phyloP scores from a whole-genome alignment of 2,329 filamentous ascomycete species.

The Sporothrix euskadiensis region DNA sequence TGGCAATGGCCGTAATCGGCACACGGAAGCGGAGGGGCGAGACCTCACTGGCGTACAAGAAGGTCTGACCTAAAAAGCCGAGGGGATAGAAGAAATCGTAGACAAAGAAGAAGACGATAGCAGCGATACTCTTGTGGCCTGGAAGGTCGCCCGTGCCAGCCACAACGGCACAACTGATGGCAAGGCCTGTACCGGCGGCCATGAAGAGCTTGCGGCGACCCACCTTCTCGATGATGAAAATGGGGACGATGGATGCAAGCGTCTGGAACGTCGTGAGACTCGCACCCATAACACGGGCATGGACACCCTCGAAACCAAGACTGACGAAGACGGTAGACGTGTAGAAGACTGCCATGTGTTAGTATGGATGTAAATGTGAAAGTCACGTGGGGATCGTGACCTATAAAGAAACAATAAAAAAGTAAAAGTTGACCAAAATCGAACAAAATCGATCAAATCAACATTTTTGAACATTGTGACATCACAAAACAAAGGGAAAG shows the following conservation, averaged over 20 bases:
- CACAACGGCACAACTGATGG: constrained; percentile 25
- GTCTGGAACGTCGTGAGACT: constrained; percentile 59
- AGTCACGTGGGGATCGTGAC: not conserved
- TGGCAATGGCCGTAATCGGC: constrained; percentile 22
- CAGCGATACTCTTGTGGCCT: constrained; percentile 25
- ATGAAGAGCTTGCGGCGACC: constrained; percentile 55
- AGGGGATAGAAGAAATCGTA: constrained; percentile 45
- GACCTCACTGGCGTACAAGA: constrained; percentile 33
- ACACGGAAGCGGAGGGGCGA: constrained; percentile 28
- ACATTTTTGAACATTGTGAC: not conserved
- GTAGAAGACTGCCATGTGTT: constrained; percentile 41
- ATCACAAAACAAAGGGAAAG: not conserved
- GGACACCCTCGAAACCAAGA: constrained; percentile 42
- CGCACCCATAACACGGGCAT: constrained; percentile 46
- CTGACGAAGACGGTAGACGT: constrained; percentile 44
- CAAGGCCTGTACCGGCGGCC: constrained; percentile 35
- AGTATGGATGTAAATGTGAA: not conserved
- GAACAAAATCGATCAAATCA: not conserved
- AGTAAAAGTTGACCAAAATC: not conserved
- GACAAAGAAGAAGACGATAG: constrained; percentile 29
- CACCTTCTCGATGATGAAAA: constrained; percentile 47
- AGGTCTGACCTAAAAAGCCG: constrained; percentile 49
- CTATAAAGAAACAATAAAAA: not conserved
- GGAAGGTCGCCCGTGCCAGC: constrained; percentile 29
- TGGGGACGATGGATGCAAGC: constrained; percentile 50